Percentiles rank a stretch among this genome's conserved stretches.
phyloP scores from a whole-genome alignment of 2,329 filamentous ascomycete species.

The Aspergillus amoenus region DNA sequence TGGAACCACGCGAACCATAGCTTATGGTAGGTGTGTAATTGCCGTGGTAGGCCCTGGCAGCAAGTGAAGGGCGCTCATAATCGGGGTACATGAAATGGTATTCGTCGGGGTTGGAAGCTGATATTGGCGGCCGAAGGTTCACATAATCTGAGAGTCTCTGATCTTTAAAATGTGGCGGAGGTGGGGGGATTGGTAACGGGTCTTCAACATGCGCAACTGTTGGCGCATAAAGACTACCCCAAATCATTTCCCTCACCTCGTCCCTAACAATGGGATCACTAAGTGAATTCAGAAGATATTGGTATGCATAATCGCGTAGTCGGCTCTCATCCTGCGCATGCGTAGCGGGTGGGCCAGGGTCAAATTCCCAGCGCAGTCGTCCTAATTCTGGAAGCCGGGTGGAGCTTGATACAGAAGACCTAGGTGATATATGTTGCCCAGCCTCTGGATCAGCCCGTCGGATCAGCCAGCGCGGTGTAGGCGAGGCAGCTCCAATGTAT shows the following conservation, averaged over 20 bases:
- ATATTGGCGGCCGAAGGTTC: not conserved
- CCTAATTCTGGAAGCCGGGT: not conserved
- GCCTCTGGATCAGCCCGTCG: not conserved
- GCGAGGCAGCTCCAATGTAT: slow-evolving; percentile 4
- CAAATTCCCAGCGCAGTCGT: slow-evolving; percentile 21
- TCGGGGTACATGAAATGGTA: not conserved
- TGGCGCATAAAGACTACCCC: not conserved
- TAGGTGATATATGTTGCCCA: not conserved
- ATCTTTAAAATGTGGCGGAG: not conserved
- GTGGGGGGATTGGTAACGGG: slow-evolving; percentile 23
- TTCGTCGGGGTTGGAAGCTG: not conserved
- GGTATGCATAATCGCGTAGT: slow-evolving; percentile 23
- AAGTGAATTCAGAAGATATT: slow-evolving; percentile 18
- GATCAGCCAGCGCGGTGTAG: slow-evolving; percentile 16
- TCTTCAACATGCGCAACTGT: slow-evolving; percentile 15
- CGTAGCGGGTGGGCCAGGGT: slow-evolving; percentile 15
- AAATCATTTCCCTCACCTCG: slow-evolving; percentile 11
- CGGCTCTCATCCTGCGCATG: slow-evolving; percentile 2
- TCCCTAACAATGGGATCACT: slow-evolving; percentile 13
- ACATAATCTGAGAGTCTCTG: not conserved
- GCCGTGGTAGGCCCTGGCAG: slow-evolving; percentile 1
- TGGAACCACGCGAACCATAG: not conserved
- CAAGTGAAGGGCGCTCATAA: slow-evolving; percentile 11
- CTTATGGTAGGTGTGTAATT: not conserved
- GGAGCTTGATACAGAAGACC: not conserved